Evolutionary conservation across 2,329 filamentous ascomycete species (phyloP).

Genomic region (Aspergillus caelatus): DNA sequence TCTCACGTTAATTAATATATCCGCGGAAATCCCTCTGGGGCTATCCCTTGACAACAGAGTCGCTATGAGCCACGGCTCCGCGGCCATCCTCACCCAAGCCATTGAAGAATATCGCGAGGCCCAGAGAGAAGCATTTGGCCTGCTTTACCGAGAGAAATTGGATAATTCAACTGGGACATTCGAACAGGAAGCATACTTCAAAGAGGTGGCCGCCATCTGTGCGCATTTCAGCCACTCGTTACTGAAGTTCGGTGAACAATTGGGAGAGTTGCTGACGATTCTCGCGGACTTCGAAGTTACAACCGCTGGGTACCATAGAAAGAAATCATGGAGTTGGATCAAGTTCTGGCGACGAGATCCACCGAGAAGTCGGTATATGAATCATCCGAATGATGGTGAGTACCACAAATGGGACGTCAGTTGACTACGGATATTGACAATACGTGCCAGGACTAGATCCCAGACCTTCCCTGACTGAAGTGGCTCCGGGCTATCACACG

Average conservation of each 20-base stretch:
- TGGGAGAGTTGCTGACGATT: constrained; percentile 78
- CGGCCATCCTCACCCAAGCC: constrained; percentile 75
- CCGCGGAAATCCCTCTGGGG: constrained; percentile 83
- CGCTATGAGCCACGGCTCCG: constrained; percentile 78
- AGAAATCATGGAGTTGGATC: constrained; percentile 79
- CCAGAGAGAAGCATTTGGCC: constrained; percentile 72
- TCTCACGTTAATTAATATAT: constrained; percentile 83
- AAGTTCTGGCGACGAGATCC: constrained; percentile 67
- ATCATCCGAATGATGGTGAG: constrained; percentile 5
- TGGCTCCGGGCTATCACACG: background rate
- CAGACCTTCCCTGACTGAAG: background rate
- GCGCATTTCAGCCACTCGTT: constrained; percentile 94
- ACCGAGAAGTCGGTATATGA: constrained; percentile 8
- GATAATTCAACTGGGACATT: constrained; percentile 67
- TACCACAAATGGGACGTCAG: background rate
- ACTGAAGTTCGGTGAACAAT: constrained; percentile 86
- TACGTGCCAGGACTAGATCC: background rate
- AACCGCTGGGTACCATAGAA: constrained; percentile 62
- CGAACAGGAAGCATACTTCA: constrained; percentile 85
- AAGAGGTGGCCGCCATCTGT: constrained; percentile 96
- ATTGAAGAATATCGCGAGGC: constrained; percentile 77
- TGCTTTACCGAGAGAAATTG: constrained; percentile 79
- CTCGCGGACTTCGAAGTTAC: constrained; percentile 79
- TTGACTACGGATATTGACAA: background rate
- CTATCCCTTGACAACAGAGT: constrained; percentile 66